Evolutionary conservation across 2,329 filamentous ascomycete species (phyloP).

Genomic region (Biscogniauxia mediterranea): DNA sequence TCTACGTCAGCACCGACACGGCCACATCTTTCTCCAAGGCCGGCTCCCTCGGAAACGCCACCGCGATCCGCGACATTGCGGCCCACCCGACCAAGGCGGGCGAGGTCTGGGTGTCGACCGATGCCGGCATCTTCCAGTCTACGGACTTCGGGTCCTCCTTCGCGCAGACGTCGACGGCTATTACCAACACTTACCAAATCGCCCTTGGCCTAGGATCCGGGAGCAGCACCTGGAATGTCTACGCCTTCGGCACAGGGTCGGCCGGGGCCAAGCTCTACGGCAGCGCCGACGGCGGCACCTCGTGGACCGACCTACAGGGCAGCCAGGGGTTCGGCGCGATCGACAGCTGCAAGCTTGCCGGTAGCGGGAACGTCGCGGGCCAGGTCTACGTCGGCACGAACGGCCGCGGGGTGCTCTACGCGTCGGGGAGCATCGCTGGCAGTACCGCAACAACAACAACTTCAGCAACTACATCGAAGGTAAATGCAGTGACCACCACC

Average conservation of each 20-base stretch:
- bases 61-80: conserved; percentile 53
- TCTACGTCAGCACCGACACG: conserved; percentile 52
- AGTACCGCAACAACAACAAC: neutral
- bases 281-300: conserved; percentile 41
- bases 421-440: conserved; percentile 20
- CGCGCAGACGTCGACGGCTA: conserved; percentile 34
- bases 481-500: conserved; percentile 5
- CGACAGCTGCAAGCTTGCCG: conserved; percentile 38
- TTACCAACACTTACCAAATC: conserved; percentile 42
- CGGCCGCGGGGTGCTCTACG: conserved; percentile 46
- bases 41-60: conserved; percentile 38
- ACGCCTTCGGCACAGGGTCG: conserved; percentile 45
- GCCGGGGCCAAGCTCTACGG: conserved; percentile 45
- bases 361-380: conserved; percentile 44
- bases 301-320: conserved; percentile 49
- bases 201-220: conserved; percentile 43
- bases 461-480: conserved; percentile 1
- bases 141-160: conserved; percentile 51
- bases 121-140: conserved; percentile 53
- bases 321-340: conserved; percentile 45
- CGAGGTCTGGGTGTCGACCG: conserved; percentile 58
- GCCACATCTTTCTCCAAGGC: conserved; percentile 45
- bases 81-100: conserved; percentile 56
- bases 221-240: conserved; percentile 43
- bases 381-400: conserved; percentile 52